Conservation (phyloP, 495 filamentous ascomycete genomes). For the Glarea lozoyensis region DNA sequence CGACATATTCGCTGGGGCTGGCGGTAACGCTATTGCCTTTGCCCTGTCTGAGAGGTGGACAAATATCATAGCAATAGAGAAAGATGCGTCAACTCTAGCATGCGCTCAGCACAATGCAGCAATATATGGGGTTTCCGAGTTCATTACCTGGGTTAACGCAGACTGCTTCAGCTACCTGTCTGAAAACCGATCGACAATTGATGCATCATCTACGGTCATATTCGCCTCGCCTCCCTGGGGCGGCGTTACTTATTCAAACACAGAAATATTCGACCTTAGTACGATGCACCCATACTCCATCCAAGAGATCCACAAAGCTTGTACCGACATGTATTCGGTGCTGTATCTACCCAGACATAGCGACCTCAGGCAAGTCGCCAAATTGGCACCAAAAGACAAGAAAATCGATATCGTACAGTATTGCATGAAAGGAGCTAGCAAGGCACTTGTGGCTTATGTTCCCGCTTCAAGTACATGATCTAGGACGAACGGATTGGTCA, state of each 20-base stretch:
- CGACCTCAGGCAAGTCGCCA: constrained; percentile 74
- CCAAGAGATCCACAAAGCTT: constrained; percentile 48
- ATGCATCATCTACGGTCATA: constrained; percentile 35
- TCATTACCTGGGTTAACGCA: constrained; percentile 76
- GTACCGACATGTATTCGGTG: constrained; percentile 43
- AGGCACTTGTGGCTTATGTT: constrained; percentile 52
- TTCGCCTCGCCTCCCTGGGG: constrained; percentile 97
- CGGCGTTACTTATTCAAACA: constrained; percentile 70
- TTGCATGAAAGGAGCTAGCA: constrained; percentile 83
- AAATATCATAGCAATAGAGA: constrained; percentile 81
- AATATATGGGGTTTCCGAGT: constrained; percentile 71
- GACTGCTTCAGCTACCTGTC: constrained; percentile 60
- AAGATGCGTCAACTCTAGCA: constrained; percentile 60
- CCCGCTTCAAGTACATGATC: constrained; percentile 20
- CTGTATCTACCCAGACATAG: constrained; percentile 87
- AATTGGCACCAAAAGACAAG: constrained; percentile 38
- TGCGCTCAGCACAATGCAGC: constrained; percentile 91
- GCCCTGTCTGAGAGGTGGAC: constrained; percentile 68
- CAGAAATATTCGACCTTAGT: constrained; percentile 73
- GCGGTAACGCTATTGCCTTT: constrained; percentile 93
- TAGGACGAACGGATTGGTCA: not conserved
- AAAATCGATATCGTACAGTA: constrained; percentile 77
- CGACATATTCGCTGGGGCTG: constrained; percentile 84
- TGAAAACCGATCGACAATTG: constrained; percentile 5
- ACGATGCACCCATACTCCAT: constrained; percentile 84